Base-by-base conservation (phyloP, 176 grass and related monocot genomes). In the Oryza australiensis region DNA sequence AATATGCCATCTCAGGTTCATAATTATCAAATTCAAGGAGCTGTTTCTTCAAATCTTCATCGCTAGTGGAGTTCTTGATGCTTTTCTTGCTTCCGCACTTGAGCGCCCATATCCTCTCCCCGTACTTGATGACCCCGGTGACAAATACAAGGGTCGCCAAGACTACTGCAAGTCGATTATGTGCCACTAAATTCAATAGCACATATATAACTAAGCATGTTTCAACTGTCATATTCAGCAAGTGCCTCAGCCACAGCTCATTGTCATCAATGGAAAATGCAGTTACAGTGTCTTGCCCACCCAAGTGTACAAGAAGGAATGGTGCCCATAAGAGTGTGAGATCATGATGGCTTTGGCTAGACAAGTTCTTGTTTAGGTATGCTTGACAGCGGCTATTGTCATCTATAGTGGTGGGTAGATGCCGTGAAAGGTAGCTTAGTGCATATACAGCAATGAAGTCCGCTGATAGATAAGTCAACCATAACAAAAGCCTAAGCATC, bases 361-460 rank as follows among this genome's bases (percentile, higher is more conserved):
- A 14, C 11, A 45, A 14, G 41, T 3, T 43, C n/a, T n/a, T n/a
- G n/a, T 13, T 14, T 18, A 8, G 18, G 66, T 10, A 22, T 68
- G 16, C 1, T 3, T 68, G 26, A 41, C 0, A 12, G 10, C 6
- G 5, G 28, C 9, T 48, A 28, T 72, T 12, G 16, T 24, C 15
- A 3, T 46, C 24, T 72, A 13, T 48, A 8, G 23, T 45, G 5
- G 68, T 48, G 16, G 14, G 40, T 8, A 72, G 14, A 27, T 72
- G 24, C 13, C 40, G 41, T 72, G 70, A 72, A 18, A 46, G 70
- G 20, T 27, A 14, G 12, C 70, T 41, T 45, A 72, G 24, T 18
- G 70, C 70, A 72, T 72, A 72, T 18, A 26, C 70, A 18, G 70
- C 70, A 0, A 45, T 46, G 42, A 72, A 72, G 9, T 72, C 70